Base-by-base conservation (phyloP, 2,329 filamentous ascomycete genomes). In the Lachnellula subtilissima region DNA sequence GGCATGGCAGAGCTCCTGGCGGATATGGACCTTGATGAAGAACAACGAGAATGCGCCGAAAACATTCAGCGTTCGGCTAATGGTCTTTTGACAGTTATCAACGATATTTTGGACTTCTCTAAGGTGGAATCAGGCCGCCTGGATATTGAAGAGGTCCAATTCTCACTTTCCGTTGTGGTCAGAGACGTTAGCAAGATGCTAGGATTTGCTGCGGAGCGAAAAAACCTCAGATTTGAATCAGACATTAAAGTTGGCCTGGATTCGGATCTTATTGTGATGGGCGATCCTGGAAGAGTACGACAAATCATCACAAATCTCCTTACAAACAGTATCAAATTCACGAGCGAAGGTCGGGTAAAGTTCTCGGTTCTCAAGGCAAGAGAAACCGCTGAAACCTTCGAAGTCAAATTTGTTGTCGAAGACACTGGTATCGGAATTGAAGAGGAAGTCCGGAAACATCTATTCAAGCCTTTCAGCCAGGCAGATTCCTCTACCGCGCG, bases 101-200 rank as follows among this genome's bases (percentile, higher is more conserved):
- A 96, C 66, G 91, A 96, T 65, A 95, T 95, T 54, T 76, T 96
- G 1, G 91, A 95, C 71, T 92, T 95, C 69, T 94, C 89, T 4
- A 95, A 95, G 70, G 86, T 91, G 1, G 89, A 92, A 68, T 89
- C 86, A 8, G 88, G 89, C 3, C 78, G 86, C 7, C 73, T 92
- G 19, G 88, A 91, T 60, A 86, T 92, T 42, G 88, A 91, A 70
- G 87, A 91, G 64, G 87, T 91, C 0, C 87, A 90, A 59, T 93
- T 92, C 64, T 89, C 86, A 28, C 75, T 91, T 2, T 85, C 85
- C 0, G 77, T 89, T 1, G 83, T 91, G 12, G 82, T 92, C 6
- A 80, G 85, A 48, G 91, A 95, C 67, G 89, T 94, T 19, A 88
- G 85, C 52, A 91, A 91, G 69, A 94, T 95, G 89, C 82, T 95